Base-by-base conservation (phyloP, 73 alveolate genomes). In the Paraurostyla sp. region DNA sequence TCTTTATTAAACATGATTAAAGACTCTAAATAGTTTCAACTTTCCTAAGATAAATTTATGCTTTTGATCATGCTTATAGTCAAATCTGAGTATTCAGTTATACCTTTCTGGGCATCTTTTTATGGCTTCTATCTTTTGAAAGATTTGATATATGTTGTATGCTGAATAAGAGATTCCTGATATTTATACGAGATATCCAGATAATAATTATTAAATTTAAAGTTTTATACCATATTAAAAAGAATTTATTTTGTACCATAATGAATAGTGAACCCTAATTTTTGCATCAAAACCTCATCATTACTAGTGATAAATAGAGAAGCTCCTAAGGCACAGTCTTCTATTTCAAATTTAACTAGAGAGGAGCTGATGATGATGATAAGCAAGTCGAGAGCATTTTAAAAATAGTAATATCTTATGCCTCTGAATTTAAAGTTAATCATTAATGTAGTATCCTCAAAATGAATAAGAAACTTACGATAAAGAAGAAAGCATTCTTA, bases 261-360 rank as follows among this genome's bases (percentile, higher is more conserved):
- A 23, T 13, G 51, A 35, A 35, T 3, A 7, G 23, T 15, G 48
- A 15, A 25, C 84, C 84, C 25, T 33, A 30, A n/a, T 76, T 49
- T 35, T 32, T 76, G 16, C 88, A 76, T 35, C 1, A 33, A 35
- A 51, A 51, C 76, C 58, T 76, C 40, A 18, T 18, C 18, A 76
- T 76, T 23, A 76, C 73, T 1, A 76, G 88, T 32, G 88, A 76
- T 42, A 76, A 52, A 41, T 59, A 76, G 54, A 48, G 59, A 35
- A 49, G 76, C 46, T 46, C 88, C 15, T 76, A 76, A 59, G 88
- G 88, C 27, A 50, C 76, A 0, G 88, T 76, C n/a, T 76, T 76
- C 29, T 76, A 76, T 57, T 46, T 76, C 60, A 76, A 76, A 60
- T 51, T 76, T 23, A 51, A 46, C 52, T 2, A 9, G 38, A 25